Evolutionary conservation across 208 protist genomes (phyloP).

Genomic region (Trypanosoma brucei): DNA sequence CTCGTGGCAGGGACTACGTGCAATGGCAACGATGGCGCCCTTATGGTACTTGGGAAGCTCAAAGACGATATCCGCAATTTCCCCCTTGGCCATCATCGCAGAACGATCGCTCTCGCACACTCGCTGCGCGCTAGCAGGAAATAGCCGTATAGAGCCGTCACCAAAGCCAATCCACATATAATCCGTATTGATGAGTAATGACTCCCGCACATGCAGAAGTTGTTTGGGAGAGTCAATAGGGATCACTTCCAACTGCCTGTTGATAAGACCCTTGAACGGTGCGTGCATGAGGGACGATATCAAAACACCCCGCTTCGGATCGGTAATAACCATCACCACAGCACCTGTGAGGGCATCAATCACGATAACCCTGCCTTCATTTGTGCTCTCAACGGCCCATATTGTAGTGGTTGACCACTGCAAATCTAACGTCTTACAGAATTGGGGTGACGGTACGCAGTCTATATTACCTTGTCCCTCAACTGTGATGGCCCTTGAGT

Average conservation of each 20-base stretch:
- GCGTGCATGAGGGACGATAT: slow-evolving; percentile 69
- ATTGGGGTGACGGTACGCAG: background rate
- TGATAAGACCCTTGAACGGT: slow-evolving; percentile 75
- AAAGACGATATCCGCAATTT: slow-evolving; percentile 67
- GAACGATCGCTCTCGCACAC: slow-evolving; percentile 51
- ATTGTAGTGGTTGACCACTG: slow-evolving; percentile 32
- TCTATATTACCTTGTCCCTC: slow-evolving; percentile 11
- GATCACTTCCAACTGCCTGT: slow-evolving; percentile 54
- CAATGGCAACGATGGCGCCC: slow-evolving; percentile 61
- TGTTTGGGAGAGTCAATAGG: slow-evolving; percentile 55
- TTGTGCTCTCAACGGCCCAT: slow-evolving; percentile 48
- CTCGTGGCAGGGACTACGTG: slow-evolving; percentile 65
- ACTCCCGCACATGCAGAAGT: slow-evolving; percentile 50
- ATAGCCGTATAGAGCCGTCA: slow-evolving; percentile 78
- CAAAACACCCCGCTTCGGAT: slow-evolving; percentile 61
- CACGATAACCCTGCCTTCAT: slow-evolving; percentile 54
- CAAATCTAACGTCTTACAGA: slow-evolving; percentile 20
- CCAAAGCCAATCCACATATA: slow-evolving; percentile 86
- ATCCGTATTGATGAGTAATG: slow-evolving; percentile 68
- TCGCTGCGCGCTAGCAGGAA: slow-evolving; percentile 50
- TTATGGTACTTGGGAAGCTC: slow-evolving; percentile 83
- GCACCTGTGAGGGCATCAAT: slow-evolving; percentile 44
- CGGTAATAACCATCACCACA: slow-evolving; percentile 48
- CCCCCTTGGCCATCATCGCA: slow-evolving; percentile 38
- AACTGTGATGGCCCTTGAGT: slow-evolving; percentile 9